Conservation (phyloP, 257 asterid species). For the Paraleonurus japonicus region DNA sequence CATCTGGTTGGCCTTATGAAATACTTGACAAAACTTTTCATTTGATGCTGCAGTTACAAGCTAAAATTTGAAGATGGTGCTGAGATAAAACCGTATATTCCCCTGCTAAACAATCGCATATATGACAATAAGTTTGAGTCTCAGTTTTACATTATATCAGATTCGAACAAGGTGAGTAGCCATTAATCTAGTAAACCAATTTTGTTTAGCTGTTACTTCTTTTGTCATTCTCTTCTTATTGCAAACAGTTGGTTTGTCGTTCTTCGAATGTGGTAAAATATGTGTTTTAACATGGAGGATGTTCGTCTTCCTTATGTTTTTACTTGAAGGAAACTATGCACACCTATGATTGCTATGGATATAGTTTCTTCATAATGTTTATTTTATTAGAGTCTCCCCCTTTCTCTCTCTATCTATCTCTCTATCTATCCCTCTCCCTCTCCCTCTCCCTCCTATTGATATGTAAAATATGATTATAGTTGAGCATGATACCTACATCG, state of each 20-base stretch:
- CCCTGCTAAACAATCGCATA: slow-evolving; percentile 88
- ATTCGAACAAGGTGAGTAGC: slow-evolving; percentile 77
- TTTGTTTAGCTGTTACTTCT: slow-evolving; percentile 4
- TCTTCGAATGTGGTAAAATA: neutral
- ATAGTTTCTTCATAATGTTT: neutral
- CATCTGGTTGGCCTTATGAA: slow-evolving; percentile 9
- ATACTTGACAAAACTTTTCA: slow-evolving; percentile 26
- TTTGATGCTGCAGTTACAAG: slow-evolving; percentile 73
- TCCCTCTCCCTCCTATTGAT: no score
- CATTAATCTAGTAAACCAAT: slow-evolving; percentile 3
- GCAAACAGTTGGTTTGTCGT: neutral
- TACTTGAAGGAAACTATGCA: neutral
- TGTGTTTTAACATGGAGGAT: slow-evolving; percentile 1
- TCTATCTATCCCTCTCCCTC: no score
- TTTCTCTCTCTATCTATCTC: no score
- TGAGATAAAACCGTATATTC: slow-evolving; percentile 84
- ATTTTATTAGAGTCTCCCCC: neutral
- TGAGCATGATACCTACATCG: no score
- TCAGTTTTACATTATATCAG: slow-evolving; percentile 97
- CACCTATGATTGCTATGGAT: neutral
- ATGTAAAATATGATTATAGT: no score
- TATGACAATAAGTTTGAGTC: slow-evolving; percentile 96
- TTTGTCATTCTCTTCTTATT: slow-evolving; percentile 9
- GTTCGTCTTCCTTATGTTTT: neutral
- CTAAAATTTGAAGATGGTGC: slow-evolving; percentile 85